Evolutionary conservation across 2,329 filamentous ascomycete species (phyloP), one percentile per base, ranked within the genome.

Genomic region (Trichoderma sp.): DNA sequence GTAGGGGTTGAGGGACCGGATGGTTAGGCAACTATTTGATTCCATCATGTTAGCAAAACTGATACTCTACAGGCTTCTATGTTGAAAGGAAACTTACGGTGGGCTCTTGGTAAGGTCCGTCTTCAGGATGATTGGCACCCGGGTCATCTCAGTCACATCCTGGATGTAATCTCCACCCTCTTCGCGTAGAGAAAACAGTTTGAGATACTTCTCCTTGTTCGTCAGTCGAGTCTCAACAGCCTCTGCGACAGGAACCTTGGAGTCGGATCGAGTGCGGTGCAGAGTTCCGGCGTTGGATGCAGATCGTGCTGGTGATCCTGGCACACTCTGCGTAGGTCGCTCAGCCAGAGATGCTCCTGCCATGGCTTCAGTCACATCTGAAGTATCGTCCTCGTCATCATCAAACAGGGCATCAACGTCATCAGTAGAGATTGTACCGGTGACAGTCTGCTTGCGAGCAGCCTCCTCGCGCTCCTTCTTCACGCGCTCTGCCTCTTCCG

Each of bases 91-190:
- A 62, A 95, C 96, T 91, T 92, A 99, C 95, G 96, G 96, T 84
- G 96, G 96, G 85, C 95, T 98, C 93, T 99, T 99, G 84, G 88
- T 93, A 79, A 99, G 89, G 84, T 99, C 96, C 75, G 96, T 98
- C 91, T 97, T 98, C 79, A 99, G 85, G 81, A 99, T 97, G 76
- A 99, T 93, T n/a, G 96, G 96, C 73, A 99, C 93, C 76, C 95
- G 89, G 57, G 94, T 95, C 95, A 99, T 98, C 86, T 99, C 96
- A 72, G 91, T 95, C 76, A 99, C 94, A 82, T 99, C 96, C 84
- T 99, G 96, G 79, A 99, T 98, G 85, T 97, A 97, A 77, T 98
- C 93, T 75, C 95, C 95, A 76, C 93, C 92, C 83, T 97, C 93
- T 82, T 99, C 95, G 67, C 96, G 89, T 76, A 99, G 87, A 77